A percentile compares a stretch with the other conserved stretches of the same genome.
Evolutionary conservation across 768 basidiomycete genomes (phyloP).

Genomic region (Harrya chromipes): DNA sequence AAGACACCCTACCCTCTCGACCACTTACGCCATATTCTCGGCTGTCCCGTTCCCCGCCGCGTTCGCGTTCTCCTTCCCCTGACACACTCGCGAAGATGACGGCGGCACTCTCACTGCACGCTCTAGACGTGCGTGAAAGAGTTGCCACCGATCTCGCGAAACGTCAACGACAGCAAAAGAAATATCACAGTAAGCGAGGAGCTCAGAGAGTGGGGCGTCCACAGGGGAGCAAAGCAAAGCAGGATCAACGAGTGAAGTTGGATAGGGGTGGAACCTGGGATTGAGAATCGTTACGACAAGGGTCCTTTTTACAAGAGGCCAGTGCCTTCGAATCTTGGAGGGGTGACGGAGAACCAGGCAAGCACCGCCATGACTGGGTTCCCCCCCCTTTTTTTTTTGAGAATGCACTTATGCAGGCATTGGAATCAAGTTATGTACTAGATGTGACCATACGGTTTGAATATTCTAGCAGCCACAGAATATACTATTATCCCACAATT

Average conservation of each 20-base stretch:
- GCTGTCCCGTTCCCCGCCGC: conserved; percentile 51
- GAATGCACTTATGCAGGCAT: too few relatives aligned
- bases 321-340: conserved; percentile 1
- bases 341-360: background rate
- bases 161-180: conserved; percentile 62
- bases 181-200: conserved; percentile 75
- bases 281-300: conserved; percentile 30
- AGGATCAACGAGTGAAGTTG: conserved; percentile 61
- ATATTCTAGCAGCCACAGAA: conserved; percentile 5
- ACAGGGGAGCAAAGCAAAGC: conserved; percentile 84
- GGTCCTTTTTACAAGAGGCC: too few relatives aligned
- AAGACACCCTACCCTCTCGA: conserved; percentile 20
- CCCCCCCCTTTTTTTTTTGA: too few relatives aligned
- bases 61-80: conserved; percentile 47
- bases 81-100: conserved; percentile 41
- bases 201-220: conserved; percentile 60
- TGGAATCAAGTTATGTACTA: too few relatives aligned
- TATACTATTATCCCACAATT: conserved; percentile 21
- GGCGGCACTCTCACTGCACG: conserved; percentile 37
- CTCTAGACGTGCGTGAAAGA: conserved; percentile 48
- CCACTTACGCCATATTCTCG: conserved; percentile 37
- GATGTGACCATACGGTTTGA: background rate
- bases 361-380: too few relatives aligned
- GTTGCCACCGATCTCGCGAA: conserved; percentile 63
- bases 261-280: conserved; percentile 64